Evolutionary conservation across 306 rosid species (phyloP), one percentile per base, ranked within the genome.

Genomic region (Trifolium dubium): DNA sequence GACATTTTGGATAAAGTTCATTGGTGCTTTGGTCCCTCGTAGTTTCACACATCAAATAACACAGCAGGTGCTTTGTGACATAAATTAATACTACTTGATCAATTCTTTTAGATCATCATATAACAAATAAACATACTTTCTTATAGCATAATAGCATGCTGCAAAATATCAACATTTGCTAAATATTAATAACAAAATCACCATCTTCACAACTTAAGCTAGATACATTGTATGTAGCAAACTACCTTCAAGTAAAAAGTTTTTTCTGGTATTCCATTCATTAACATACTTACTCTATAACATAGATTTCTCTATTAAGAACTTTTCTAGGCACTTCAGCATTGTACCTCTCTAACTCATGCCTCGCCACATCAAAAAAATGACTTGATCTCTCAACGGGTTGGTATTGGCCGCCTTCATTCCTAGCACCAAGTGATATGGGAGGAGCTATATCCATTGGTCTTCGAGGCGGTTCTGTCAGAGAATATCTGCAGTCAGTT

Each of bases 171-270:
- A 77, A 47, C 76, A 60, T 46, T 59, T 10, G 37, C 56, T 64
- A 53, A 41, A 40, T 53, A 73, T 66, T 67, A 49, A 43, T 44
- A 2, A 51, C 80, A 76, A 67, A 67, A 41, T 67, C 17, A 41
- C 60, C 23, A 6, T 43, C 59, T 47, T 61, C 53, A 19, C 13
- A 63, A 31, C 29, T 40, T 37, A 14, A 50, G 19, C 63, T 70
- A 17, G 29, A 17, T 5, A 10, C 18, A 37, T 10, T 12, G 49
- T 9, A 19, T 31, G 12, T 40, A 31, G 40, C 73, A 51, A 40
- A 30, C 14, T 41, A 6, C 12, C 15, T 63, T 64, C 29, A 12
- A 62, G 4, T 43, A 72, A 61, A 50, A 49, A 32, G 13, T 64
- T 61, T 44, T 44, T 11, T 15, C 50, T 44, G 6, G 50, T 44